phyloP scores from a whole-genome alignment of 2,329 filamentous ascomycete genomes.

The Exophiala dermatitidis region DNA sequence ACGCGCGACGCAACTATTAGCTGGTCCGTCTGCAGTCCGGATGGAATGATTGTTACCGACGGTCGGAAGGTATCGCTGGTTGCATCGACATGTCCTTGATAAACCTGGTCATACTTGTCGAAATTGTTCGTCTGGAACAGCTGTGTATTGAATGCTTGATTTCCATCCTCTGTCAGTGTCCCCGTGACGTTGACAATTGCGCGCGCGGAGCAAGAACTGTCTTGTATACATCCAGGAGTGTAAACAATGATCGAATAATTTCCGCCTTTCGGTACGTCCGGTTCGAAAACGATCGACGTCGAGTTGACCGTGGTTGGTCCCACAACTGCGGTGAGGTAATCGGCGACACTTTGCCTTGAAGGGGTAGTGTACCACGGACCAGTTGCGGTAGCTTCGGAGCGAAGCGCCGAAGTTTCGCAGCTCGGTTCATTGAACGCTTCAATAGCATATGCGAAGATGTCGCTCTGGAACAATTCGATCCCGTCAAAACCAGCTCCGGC shows the following conservation, averaged over 20 bases:
- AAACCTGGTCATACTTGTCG: conserved; percentile 94
- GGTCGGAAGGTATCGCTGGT: conserved; percentile 67
- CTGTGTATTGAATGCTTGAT: conserved; percentile 48
- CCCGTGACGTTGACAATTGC: conserved; percentile 78
- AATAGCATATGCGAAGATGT: conserved; percentile 77
- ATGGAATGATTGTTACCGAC: conserved; percentile 67
- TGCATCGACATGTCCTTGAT: conserved; percentile 75
- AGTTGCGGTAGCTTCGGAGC: conserved; percentile 59
- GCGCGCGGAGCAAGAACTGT: conserved; percentile 66
- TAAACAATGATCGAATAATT: conserved; percentile 89
- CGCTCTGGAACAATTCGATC: conserved; percentile 76
- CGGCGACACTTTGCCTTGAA: conserved; percentile 61
- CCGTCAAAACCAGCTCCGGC: conserved; percentile 75
- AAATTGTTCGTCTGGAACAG: conserved; percentile 89
- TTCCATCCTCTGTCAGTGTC: conserved; percentile 50
- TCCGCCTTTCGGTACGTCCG: conserved; percentile 79
- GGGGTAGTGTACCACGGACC: conserved; percentile 65
- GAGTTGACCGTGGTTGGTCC: conserved; percentile 51
- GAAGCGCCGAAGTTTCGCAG: conserved; percentile 55
- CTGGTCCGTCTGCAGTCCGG: conserved; percentile 53
- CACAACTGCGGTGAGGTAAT: conserved; percentile 68
- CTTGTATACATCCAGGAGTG: conserved; percentile 81
- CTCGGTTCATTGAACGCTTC: conserved; percentile 80
- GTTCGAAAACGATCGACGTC: conserved; percentile 64
- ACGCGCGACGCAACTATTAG: conserved; percentile 86